Evolutionary conservation across 78 protist species (phyloP).

Genomic region (Monocercomonoides exilis): DNA sequence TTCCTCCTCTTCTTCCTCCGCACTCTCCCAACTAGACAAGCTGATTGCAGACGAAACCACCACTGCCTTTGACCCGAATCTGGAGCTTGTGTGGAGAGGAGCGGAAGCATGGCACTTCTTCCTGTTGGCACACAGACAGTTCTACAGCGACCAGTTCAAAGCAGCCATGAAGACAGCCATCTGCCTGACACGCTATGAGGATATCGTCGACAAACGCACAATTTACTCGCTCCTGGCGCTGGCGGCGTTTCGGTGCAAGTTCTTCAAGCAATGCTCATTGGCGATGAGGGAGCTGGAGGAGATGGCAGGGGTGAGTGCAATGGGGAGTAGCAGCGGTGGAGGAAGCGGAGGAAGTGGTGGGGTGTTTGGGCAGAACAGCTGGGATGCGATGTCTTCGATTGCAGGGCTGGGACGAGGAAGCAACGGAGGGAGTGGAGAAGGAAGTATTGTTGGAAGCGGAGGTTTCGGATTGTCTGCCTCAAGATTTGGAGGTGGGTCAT

Average conservation of each 20-base stretch:
- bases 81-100: slow-evolving; percentile 41
- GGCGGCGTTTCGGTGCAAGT: slow-evolving; percentile 31
- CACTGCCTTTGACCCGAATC: neutral
- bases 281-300: slow-evolving; percentile 54
- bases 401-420: slow-evolving; percentile 1
- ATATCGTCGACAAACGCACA: slow-evolving; percentile 5
- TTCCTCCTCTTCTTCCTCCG: too few species aligned
- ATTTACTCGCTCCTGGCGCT: slow-evolving; percentile 54
- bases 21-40: neutral
- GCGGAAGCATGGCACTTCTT: slow-evolving; percentile 65
- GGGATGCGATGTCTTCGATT: neutral
- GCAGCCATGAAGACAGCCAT: slow-evolving; percentile 24
- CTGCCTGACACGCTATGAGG: slow-evolving; percentile 50
- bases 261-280: slow-evolving; percentile 39
- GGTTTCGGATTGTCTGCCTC: neutral
- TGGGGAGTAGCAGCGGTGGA: slow-evolving; percentile 21
- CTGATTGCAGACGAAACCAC: neutral
- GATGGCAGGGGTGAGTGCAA: slow-evolving; percentile 28
- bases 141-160: slow-evolving; percentile 10
- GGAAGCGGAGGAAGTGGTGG: neutral
- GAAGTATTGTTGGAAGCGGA: neutral
- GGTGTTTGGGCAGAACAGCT: neutral
- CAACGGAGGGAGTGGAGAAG: neutral
- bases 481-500: neutral
- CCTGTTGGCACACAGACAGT: slow-evolving; percentile 44